These are phyloP conservation scores for Atkinsonella hypoxylon DNA, from an alignment of 2,329 filamentous ascomycete genomes.

Conservation along the genomic window DNA sequence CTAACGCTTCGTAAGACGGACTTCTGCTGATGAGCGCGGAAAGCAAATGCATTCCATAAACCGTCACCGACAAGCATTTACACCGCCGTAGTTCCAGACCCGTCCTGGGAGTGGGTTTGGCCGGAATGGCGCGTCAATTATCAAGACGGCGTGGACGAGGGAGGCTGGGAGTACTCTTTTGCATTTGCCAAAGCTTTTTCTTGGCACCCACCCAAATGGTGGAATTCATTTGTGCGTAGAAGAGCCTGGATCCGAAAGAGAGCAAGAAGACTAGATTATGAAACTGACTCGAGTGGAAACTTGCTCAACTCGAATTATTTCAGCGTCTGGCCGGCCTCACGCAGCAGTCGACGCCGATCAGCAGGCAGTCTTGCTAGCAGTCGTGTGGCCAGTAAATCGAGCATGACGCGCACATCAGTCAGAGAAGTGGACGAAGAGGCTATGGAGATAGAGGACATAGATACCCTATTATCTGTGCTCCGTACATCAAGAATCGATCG, in stretches of 20 bases:
- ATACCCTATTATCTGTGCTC: slow-evolving; percentile 56
- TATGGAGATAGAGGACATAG: slow-evolving; percentile 47
- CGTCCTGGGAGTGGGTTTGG: slow-evolving; percentile 85
- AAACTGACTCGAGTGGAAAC: slow-evolving; percentile 43
- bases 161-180: slow-evolving; percentile 95
- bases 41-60: slow-evolving; percentile 51
- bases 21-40: slow-evolving; percentile 1
- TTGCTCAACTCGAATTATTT: slow-evolving; percentile 71
- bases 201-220: slow-evolving; percentile 90
- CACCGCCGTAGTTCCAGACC: slow-evolving; percentile 87
- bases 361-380: slow-evolving; percentile 22
- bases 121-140: slow-evolving; percentile 53
- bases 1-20: no score
- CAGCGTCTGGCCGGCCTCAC: slow-evolving; percentile 50
- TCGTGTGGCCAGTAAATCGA: slow-evolving; percentile 22
- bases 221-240: slow-evolving; percentile 85
- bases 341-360: slow-evolving; percentile 16
- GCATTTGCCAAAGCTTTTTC: slow-evolving; percentile 62
- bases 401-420: slow-evolving; percentile 23
- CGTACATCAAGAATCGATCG: slow-evolving; percentile 68
- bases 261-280: slow-evolving; percentile 42
- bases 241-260: slow-evolving; percentile 79
- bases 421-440: slow-evolving; percentile 44
- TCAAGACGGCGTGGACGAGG: slow-evolving; percentile 68
- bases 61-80: slow-evolving; percentile 55